A percentile compares a stretch with the other conserved stretches of the same genome.
These are phyloP conservation scores for Thuja plicata DNA, from an alignment of 83 land plant species.

Conservation along the genomic window DNA sequence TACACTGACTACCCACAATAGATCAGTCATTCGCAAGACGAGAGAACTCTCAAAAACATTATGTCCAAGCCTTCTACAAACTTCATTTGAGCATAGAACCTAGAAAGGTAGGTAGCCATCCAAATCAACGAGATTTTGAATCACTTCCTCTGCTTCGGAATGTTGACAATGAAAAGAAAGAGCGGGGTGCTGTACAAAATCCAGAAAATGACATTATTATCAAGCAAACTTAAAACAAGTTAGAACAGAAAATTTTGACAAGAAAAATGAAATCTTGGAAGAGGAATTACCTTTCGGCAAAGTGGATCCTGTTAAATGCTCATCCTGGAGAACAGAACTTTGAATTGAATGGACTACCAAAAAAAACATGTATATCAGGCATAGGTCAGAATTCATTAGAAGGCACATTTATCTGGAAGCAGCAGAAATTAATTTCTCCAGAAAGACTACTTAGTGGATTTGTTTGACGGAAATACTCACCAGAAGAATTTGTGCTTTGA, in stretches of 20 bases:
- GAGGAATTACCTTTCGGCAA: conserved; percentile 10
- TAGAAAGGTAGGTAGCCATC: neutral
- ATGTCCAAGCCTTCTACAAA: neutral
- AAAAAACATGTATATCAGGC: neutral
- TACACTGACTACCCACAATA: conserved; percentile 4
- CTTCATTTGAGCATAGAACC: neutral
- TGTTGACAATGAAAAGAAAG: conserved; percentile 13
- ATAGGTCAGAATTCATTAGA: neutral
- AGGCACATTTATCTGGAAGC: too few species aligned
- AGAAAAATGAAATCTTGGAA: neutral
- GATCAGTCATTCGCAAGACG: neutral
- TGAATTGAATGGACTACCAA: neutral
- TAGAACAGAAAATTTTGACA: neutral
- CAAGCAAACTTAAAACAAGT: neutral
- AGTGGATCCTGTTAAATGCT: conserved; percentile 1
- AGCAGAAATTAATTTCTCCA: neutral
- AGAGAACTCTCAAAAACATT: neutral
- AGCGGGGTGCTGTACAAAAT: conserved; percentile 11
- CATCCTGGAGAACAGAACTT: neutral
- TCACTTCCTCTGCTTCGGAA: conserved; percentile 17
- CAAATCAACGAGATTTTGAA: conserved; percentile 15
- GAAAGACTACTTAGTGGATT: neutral
- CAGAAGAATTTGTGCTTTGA: conserved; percentile 7
- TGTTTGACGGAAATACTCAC: neutral
- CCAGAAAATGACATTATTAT: neutral